Evolutionary conservation across 1,139 yeast species (phyloP), one percentile per base, ranked within the genome.

Genomic region (Blastobotrys illinoisensis): DNA sequence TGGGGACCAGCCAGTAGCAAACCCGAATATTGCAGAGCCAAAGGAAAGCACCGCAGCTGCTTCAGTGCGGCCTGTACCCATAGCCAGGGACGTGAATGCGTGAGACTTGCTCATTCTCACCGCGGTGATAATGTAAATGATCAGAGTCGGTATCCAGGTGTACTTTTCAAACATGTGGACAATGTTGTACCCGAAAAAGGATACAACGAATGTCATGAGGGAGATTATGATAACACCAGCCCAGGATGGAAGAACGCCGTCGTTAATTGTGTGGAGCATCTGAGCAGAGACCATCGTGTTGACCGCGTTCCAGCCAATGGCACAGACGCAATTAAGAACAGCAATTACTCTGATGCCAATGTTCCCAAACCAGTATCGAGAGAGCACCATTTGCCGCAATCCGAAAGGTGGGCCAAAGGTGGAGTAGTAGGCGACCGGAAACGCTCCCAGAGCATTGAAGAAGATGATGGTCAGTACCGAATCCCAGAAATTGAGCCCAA

Each of bases 231-330:
- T 68, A 71, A 95, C 85, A 46, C 95, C 97, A 28, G 89, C 97
- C 95, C 96, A 88, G 46, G 95, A 86, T 46, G 97, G 97, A 58
- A 88, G 77, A 51, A 74, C 74, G 23, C 75, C 74, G 64, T 79
- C 74, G 72, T 88, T 88, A 60, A 89, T 85, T 69, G 87, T 82
- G 71, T 86, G 84, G 62, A 90, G 77, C 66, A 90, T 76, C 69
- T 88, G 95, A 21, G 97, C 96, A 40, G 95, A 83, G 26, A 90
- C 86, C 82, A 90, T 88, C 60, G 89, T 87, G 73, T 90, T 91
- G 49, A 89, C 95, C 14, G 96, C 88, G 71, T 95, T 90, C 97
- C 97, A 90, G 61, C 97, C 97, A 60, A 90, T 80, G 79, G 96
- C 88, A 16, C 96, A 95, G 64, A 90, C 71, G 65, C 85, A 81